Base-by-base conservation (phyloP, 2,329 filamentous ascomycete genomes). In the Ceratocystis papillata region DNA sequence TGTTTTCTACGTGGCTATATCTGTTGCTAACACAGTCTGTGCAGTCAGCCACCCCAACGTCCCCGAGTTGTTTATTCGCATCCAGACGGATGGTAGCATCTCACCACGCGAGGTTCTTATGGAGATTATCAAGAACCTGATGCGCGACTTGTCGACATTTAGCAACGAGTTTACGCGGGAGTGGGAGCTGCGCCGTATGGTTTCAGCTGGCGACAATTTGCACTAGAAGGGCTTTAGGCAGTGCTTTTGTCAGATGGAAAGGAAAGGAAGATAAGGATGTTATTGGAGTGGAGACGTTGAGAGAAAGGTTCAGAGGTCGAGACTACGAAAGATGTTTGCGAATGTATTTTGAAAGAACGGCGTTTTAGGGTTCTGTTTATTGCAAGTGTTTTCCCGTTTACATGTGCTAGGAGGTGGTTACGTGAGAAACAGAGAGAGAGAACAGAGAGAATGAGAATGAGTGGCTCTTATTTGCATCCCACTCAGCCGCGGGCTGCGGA, bases 101-200 rank as follows among this genome's bases (percentile, higher is more conserved):
- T 88, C 88, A 1, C 91, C 94, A n/a, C 92, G 92, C 71, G 90
- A 96, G 71, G 91, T 92, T 1, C 81, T 99, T 50, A 80, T 94
- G 65, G 83, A 86, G 63, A 87, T 88, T 53, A 96, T 89, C 78
- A 85, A 88, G 75, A 87, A 91, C 70, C 81, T 96, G 59, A 88
- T 99, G 69, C 83, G 85, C 67, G 87, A 95, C 70, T 83, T 96
- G 65, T 87, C 87, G 66, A 86, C 86, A 70, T 79, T 99, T 67
- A 88, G 88, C 69, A 85, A 89, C 70, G 90, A 95, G 73, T 96
- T 97, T 75, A 96, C 89, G 22, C 91, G 93, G 73, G 93, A 97
- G 76, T 94, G 86, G 77, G 90, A 95, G 76, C 78, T 96, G 71
- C 86, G 90, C 72, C 92, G 91, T 77, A 93, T 95, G 82, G 89